Evolutionary conservation across 2,329 filamentous ascomycete species (phyloP).

Genomic region (Trichoderma lentiforme): DNA sequence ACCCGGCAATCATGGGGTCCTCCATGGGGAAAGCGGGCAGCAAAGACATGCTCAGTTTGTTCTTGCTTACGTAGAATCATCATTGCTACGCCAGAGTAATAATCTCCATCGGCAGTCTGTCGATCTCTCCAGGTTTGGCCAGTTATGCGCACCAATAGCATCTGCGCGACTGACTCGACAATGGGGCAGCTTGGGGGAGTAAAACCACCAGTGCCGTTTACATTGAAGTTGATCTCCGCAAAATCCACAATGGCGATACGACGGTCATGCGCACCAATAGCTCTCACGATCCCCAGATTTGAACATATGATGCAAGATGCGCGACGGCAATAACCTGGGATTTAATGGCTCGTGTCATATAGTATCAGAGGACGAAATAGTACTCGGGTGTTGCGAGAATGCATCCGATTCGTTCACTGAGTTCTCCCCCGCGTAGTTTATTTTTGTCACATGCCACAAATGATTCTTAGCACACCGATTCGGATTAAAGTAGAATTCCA

Average conservation of each 20-base stretch:
- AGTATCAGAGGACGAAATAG: background rate
- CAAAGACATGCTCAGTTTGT: background rate
- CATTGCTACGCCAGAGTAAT: background rate
- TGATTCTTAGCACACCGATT: background rate
- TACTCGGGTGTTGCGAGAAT: background rate
- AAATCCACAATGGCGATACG: background rate
- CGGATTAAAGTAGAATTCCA: background rate
- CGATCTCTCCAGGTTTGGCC: background rate
- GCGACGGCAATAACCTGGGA: background rate
- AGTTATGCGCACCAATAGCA: conserved; percentile 1
- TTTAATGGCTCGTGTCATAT: background rate
- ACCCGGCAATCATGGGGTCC: background rate
- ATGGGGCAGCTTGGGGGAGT: background rate
- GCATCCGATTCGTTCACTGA: background rate
- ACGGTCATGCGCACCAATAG: background rate
- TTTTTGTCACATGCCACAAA: background rate
- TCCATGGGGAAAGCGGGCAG: background rate
- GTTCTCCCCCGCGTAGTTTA: background rate
- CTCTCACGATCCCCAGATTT: background rate
- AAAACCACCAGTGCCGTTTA: background rate
- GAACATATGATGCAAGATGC: background rate
- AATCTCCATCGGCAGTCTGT: background rate
- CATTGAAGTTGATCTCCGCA: background rate
- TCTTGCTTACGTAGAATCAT: background rate
- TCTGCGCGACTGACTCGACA: background rate